Evolutionary conservation across 805 yeast species (phyloP).

Genomic region (Teunomyces tritomae): DNA sequence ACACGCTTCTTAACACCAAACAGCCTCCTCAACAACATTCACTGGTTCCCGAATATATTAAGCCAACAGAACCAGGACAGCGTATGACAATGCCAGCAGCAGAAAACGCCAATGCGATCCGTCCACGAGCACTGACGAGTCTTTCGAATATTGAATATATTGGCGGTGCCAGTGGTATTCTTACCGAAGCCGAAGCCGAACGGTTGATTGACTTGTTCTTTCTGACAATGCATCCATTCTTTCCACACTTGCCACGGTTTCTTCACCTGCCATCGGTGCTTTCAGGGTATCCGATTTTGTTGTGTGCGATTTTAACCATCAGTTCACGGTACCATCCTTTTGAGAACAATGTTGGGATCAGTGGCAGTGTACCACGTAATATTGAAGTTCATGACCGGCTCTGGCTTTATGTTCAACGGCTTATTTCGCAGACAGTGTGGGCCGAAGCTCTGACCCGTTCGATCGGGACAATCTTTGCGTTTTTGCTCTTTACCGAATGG

Average conservation of each 20-base stretch:
- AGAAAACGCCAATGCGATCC: slow-evolving; percentile 36
- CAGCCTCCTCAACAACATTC: background rate
- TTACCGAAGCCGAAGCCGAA: slow-evolving; percentile 63
- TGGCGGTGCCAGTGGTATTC: slow-evolving; percentile 49
- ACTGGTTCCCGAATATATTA: slow-evolving; percentile 20
- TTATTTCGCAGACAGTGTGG: slow-evolving; percentile 87
- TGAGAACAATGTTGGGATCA: slow-evolving; percentile 31
- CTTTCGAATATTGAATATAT: slow-evolving; percentile 65
- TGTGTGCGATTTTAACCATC: slow-evolving; percentile 79
- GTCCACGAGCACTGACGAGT: slow-evolving; percentile 47
- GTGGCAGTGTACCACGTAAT: slow-evolving; percentile 40
- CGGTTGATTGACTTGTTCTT: slow-evolving; percentile 61
- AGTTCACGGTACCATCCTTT: slow-evolving; percentile 73
- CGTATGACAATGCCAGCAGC: slow-evolving; percentile 45
- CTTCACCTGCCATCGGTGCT: slow-evolving; percentile 63
- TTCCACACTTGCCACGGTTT: slow-evolving; percentile 80
- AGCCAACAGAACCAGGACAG: slow-evolving; percentile 13
- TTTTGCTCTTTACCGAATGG: slow-evolving; percentile 89
- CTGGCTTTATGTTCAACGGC: slow-evolving; percentile 80
- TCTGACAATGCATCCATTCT: slow-evolving; percentile 81
- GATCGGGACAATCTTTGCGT: slow-evolving; percentile 82
- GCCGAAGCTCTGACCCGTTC: slow-evolving; percentile 89
- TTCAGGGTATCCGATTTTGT: slow-evolving; percentile 74
- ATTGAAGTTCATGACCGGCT: slow-evolving; percentile 71
- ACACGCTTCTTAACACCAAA: background rate